phyloP scores from a whole-genome alignment of 805 yeast genomes.

The Saccharomycopsis malanga region DNA sequence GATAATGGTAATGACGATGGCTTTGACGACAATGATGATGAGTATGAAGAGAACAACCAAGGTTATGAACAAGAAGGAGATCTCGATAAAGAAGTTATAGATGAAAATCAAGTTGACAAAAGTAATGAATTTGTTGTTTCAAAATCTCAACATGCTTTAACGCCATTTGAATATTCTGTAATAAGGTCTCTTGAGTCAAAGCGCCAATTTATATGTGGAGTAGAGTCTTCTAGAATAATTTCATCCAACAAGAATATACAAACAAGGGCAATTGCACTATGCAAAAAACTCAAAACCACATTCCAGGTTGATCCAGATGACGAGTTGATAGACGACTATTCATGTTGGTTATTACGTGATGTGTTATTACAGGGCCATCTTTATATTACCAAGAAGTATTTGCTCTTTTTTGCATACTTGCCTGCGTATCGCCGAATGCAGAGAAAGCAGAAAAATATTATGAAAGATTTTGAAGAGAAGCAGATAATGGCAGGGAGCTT shows the following conservation, averaged over 20 bases:
- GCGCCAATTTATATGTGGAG: constrained; percentile 20
- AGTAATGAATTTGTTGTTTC: neutral
- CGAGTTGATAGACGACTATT: constrained; percentile 50
- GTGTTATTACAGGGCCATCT: constrained; percentile 83
- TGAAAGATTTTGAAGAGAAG: constrained; percentile 20
- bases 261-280: constrained; percentile 32
- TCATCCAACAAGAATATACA: constrained; percentile 28
- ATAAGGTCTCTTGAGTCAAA: constrained; percentile 14
- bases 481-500: constrained; percentile 45
- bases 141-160: constrained; percentile 1
- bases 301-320: constrained; percentile 50
- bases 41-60: neutral
- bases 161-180: constrained; percentile 17
- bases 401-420: constrained; percentile 72
- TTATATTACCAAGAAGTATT: constrained; percentile 55
- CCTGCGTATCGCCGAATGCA: constrained; percentile 42
- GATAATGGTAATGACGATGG: constrained; percentile 1
- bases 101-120: neutral
- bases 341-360: constrained; percentile 77
- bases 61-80: neutral
- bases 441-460: neutral
- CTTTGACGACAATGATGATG: neutral
- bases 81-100: too few species aligned
- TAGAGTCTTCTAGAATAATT: constrained; percentile 23
- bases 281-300: constrained; percentile 30